Conservation (phyloP, 257 asterid genomes). For the Thymus mandschuricus region DNA sequence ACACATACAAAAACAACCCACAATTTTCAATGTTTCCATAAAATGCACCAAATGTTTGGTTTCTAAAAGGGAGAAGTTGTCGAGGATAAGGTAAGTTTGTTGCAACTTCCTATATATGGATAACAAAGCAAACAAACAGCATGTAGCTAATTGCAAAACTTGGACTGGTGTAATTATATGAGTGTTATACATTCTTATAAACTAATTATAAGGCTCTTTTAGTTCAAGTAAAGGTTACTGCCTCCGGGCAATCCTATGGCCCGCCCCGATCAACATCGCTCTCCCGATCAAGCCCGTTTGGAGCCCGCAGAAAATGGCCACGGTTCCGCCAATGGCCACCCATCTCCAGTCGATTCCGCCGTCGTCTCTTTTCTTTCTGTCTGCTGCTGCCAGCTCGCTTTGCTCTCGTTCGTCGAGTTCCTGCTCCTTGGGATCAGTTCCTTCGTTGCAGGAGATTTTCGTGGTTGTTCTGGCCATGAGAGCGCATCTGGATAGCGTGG, state of each 20-base stretch:
- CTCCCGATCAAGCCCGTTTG: slow-evolving; percentile 70
- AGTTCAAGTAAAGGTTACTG: slow-evolving; percentile 4
- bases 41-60: no score
- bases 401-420: slow-evolving; percentile 37
- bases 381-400: slow-evolving; percentile 31
- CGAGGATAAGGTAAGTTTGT: no score
- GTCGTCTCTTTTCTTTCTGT: slow-evolving; percentile 18
- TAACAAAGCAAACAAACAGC: background rate
- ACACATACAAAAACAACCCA: background rate
- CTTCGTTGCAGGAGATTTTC: slow-evolving; percentile 36
- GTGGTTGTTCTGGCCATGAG: slow-evolving; percentile 55
- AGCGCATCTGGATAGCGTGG: slow-evolving; percentile 49
- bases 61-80: no score
- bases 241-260: slow-evolving; percentile 58
- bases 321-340: slow-evolving; percentile 76
- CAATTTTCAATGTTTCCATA: background rate
- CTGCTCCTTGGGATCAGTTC: slow-evolving; percentile 37
- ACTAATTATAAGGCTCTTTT: no score
- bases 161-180: background rate
- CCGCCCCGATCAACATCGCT: slow-evolving; percentile 71
- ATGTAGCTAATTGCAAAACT: slow-evolving; percentile 5
- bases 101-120: background rate
- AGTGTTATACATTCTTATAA: background rate
- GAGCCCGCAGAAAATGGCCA: slow-evolving; percentile 70
- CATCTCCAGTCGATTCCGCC: slow-evolving; percentile 64